These are phyloP conservation scores for Pseudognaphalium luteoalbum DNA, from an alignment of 129 eudicot genomes.

Conservation along the genomic window DNA sequence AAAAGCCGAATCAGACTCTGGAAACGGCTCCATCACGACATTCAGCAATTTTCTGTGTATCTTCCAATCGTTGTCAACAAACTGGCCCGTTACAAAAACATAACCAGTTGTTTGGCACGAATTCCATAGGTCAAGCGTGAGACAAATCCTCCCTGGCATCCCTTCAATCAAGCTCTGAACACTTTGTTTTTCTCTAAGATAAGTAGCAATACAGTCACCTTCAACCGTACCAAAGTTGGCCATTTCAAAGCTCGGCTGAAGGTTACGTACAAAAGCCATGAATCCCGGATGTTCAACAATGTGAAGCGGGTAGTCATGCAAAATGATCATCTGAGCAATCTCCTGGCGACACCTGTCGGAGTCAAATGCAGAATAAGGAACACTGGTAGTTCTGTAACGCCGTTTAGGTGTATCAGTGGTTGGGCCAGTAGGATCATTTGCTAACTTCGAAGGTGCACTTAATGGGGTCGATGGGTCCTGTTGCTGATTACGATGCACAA, in stretches of 20 bases:
- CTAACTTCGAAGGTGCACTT: constrained; percentile 60
- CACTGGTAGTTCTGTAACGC: constrained; percentile 61
- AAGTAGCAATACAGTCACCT: constrained; percentile 90
- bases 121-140: constrained; percentile 81
- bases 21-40: constrained; percentile 75
- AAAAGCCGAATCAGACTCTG: constrained; percentile 57
- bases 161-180: constrained; percentile 73
- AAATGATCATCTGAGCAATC: constrained; percentile 82
- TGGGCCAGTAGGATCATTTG: constrained; percentile 25
- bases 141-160: constrained; percentile 81
- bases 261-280: constrained; percentile 63
- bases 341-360: constrained; percentile 83
- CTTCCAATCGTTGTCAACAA: constrained; percentile 85
- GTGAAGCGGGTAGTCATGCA: constrained; percentile 94
- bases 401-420: constrained; percentile 58
- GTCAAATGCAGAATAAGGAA: constrained; percentile 66
- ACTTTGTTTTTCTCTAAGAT: constrained; percentile 65
- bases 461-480: constrained; percentile 45
- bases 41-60: constrained; percentile 67
- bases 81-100: constrained; percentile 76
- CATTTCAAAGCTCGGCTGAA: constrained; percentile 87
- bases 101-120: constrained; percentile 72
- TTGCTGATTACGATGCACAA: constrained; percentile 57
- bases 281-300: constrained; percentile 96
- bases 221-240: constrained; percentile 79